Evolutionary conservation across 2,329 filamentous ascomycete species (phyloP), one percentile per base, ranked within the genome.

Genomic region (Coniochaeta pulveracea): DNA sequence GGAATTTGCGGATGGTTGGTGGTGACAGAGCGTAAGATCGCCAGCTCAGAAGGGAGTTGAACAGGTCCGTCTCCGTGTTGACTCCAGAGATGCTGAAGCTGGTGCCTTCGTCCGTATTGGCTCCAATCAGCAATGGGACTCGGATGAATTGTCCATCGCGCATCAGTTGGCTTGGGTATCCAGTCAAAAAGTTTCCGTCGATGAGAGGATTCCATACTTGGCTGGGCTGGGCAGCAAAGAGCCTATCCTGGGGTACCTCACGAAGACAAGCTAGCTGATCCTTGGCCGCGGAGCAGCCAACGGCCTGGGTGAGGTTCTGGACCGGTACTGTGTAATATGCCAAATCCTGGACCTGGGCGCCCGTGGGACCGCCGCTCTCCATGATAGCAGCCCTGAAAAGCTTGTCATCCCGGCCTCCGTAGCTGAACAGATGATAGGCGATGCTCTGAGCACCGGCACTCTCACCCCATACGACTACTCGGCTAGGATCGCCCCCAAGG

Each of bases 331-430:
- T 43, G 40, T 58, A 60, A 42, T 55, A 60, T 2, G 53, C 43
- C 16, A 56, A 38, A 15, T 46, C 36, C 39, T 56, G 47, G 11
- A 54, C 40, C 35, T 51, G 45, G 1, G 47, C 42, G 3, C 49
- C 49, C 1, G 47, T 53, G 4, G 54, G 50, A 0, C 56, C 55
- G 4, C 69, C 69, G 10, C 64, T 72, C 34, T 76, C 60, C 34
- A 67, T 52, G 27, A 72, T 75, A 3, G 63, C 71, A 6, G 52
- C 64, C 4, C 61, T 60, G 43, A 73, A 77, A 0, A 77, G 51
- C 0, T 56, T 52, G 35, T 76, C 69, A 34, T 76, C 60, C 19
- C 68, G 56, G 1, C 72, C 71, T 22, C 62, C 64, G 40, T 73
- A 71, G 7, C 69, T 66, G 19, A 69, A 59, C 15, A 74, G 53